Evolutionary conservation across 768 basidiomycete species (phyloP), one percentile per base, ranked within the genome.

Genomic region (Mycena kentingensis): DNA sequence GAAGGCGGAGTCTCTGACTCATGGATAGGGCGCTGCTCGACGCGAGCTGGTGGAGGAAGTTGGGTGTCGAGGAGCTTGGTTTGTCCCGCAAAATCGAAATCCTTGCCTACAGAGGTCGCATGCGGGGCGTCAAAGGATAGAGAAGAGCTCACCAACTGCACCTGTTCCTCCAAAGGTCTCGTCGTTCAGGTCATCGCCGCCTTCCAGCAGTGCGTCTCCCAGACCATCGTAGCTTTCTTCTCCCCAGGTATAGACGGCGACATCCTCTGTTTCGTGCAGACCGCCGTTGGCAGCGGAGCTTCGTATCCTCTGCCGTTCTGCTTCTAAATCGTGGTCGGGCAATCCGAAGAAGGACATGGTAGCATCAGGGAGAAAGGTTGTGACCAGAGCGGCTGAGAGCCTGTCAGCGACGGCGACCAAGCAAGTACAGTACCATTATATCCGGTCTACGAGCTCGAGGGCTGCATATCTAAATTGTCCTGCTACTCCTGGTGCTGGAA

Each of bases 221-320:
- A 96, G 82, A 34, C 90, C 92, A 68, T 96, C 91, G 65, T 94
- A 93, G 60, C 84, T 84, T 34, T 90, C 90, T 60, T 90, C 88
- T 11, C 90, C 93, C 92, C 92, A 97, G 38, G 87, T 92, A 70
- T 92, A 95, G 41, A 94, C 90, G 3, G 91, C 87, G 55, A 97
- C 74, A 72, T 93, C 88, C 65, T 92, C 93, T 41, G 81, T 75
- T 60, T 85, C 82, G 44, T 85, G 77, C 8, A 67, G 58, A 5
- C 67, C 70, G 19, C 73, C 70, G 45, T 79, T n/a, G n/a, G n/a
- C n/a, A n/a, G n/a, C n/a, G n/a, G n/a, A n/a, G n/a, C n/a, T 75
- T 48, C 80, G 70, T 63, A 83, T 82, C 60, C 70, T 77, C 64
- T 74, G 77, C 66, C 77, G 83, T 66, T 86, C 82, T 54, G 79